Percentiles rank a stretch among this genome's conserved stretches.
These are phyloP conservation scores for Aspergillus hancockii DNA, from an alignment of 495 filamentous ascomycete species.

Conservation along the genomic window DNA sequence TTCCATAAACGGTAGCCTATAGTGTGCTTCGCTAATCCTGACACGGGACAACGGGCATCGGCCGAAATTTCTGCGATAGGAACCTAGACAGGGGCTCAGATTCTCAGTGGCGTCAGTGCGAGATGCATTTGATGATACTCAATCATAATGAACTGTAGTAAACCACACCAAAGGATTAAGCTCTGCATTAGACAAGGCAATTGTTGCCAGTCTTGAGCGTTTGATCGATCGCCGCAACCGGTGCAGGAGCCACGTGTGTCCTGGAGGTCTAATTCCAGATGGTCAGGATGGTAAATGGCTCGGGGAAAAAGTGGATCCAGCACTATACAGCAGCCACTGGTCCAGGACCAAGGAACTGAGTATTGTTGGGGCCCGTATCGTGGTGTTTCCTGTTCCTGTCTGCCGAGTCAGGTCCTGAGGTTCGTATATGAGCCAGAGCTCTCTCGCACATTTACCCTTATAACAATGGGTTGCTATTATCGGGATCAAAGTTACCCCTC, in stretches of 20 bases:
- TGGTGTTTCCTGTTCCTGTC: neutral
- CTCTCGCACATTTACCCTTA: neutral
- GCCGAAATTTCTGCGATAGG: neutral
- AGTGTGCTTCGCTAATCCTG: neutral
- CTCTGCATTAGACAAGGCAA: neutral
- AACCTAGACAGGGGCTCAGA: neutral
- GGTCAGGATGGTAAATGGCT: neutral
- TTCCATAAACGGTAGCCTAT: neutral
- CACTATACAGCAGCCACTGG: neutral
- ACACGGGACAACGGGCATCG: neutral
- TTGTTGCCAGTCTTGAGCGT: neutral
- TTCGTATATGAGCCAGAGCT: neutral
- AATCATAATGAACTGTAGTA: neutral
- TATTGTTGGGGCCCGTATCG: neutral
- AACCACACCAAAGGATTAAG: neutral
- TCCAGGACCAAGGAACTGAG: neutral
- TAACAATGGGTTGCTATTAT: neutral
- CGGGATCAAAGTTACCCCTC: neutral
- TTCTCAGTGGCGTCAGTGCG: neutral
- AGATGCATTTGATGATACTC: neutral
- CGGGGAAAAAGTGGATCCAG: neutral
- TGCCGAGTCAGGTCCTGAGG: neutral
- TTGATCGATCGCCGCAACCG: slow-evolving; percentile 7
- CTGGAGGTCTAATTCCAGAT: neutral
- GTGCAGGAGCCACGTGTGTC: slow-evolving; percentile 7